phyloP scores from a whole-genome alignment of 1,284 basidiomycete species.

The Naganishia cerealis region DNA sequence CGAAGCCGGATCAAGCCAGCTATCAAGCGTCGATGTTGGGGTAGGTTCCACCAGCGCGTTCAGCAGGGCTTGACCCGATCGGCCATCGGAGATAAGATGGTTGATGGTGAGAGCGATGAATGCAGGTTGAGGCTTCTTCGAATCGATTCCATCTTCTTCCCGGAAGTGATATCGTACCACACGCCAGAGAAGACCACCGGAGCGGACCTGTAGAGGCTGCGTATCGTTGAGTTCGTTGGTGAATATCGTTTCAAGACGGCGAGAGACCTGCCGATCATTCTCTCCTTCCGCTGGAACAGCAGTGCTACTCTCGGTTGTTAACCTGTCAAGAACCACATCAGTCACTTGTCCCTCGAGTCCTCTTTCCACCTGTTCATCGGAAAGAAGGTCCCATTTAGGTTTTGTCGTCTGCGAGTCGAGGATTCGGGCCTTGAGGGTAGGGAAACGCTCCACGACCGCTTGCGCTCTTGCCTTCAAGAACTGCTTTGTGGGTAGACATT shows the following conservation, averaged over 20 bases:
- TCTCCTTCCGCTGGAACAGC: neutral
- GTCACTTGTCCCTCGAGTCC: neutral
- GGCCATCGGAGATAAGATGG: conserved; percentile 11
- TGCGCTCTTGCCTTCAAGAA: neutral
- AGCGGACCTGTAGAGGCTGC: neutral
- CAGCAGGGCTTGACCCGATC: conserved; percentile 5
- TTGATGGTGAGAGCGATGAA: conserved; percentile 13
- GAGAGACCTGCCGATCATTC: neutral
- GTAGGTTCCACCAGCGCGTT: neutral
- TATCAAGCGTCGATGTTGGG: neutral
- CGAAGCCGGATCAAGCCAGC: too few species aligned
- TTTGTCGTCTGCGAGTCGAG: conserved; percentile 9
- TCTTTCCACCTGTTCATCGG: neutral
- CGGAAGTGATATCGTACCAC: neutral
- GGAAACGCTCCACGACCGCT: neutral
- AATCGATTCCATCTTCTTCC: neutral
- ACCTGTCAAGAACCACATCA: neutral
- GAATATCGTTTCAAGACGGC: conserved; percentile 3
- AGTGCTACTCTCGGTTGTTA: neutral
- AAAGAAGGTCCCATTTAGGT: conserved; percentile 7
- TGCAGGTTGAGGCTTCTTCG: neutral
- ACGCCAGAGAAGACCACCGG: conserved; percentile 7
- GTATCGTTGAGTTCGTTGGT: conserved; percentile 1
- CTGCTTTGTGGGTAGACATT: neutral
- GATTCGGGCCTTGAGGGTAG: conserved; percentile 4